Conservation (phyloP, 1,284 basidiomycete species). For the Neotropicomus parvogracilis region DNA sequence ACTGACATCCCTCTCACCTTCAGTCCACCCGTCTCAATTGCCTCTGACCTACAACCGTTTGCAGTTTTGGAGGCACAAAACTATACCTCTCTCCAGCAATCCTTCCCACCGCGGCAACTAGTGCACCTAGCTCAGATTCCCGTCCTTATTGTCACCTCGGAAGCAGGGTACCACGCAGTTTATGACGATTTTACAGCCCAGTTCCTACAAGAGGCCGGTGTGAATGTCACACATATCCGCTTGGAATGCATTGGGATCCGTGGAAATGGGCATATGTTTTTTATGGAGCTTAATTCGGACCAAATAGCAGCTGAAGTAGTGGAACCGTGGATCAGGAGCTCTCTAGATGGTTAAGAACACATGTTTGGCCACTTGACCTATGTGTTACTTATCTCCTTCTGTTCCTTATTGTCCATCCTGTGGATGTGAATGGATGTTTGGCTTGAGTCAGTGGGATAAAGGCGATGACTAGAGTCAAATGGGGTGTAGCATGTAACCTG, state of each 20-base stretch:
- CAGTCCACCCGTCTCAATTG: slow-evolving; percentile 37
- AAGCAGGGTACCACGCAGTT: slow-evolving; percentile 46
- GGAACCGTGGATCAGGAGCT: slow-evolving; percentile 36
- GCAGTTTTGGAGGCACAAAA: slow-evolving; percentile 26
- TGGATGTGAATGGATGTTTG: no score
- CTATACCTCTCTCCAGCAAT: slow-evolving; percentile 43
- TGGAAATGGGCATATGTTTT: slow-evolving; percentile 49
- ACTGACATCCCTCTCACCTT: slow-evolving; percentile 45
- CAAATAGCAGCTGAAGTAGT: slow-evolving; percentile 41
- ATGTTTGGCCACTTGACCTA: neutral
- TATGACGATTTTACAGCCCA: slow-evolving; percentile 45
- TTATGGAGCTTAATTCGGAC: slow-evolving; percentile 48
- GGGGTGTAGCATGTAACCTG: no score
- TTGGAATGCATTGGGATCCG: slow-evolving; percentile 43
- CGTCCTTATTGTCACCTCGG: slow-evolving; percentile 45
- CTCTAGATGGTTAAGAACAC: neutral
- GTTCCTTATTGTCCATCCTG: no score
- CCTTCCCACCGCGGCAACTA: slow-evolving; percentile 40
- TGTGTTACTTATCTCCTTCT: neutral
- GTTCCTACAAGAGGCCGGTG: slow-evolving; percentile 43
- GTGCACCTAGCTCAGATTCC: slow-evolving; percentile 42
- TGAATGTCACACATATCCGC: slow-evolving; percentile 40
- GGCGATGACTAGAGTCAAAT: no score
- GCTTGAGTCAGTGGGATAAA: no score
- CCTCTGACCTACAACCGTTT: slow-evolving; percentile 35